Conservation (phyloP, 768 basidiomycete species). For the Leccinum incarnatum region DNA sequence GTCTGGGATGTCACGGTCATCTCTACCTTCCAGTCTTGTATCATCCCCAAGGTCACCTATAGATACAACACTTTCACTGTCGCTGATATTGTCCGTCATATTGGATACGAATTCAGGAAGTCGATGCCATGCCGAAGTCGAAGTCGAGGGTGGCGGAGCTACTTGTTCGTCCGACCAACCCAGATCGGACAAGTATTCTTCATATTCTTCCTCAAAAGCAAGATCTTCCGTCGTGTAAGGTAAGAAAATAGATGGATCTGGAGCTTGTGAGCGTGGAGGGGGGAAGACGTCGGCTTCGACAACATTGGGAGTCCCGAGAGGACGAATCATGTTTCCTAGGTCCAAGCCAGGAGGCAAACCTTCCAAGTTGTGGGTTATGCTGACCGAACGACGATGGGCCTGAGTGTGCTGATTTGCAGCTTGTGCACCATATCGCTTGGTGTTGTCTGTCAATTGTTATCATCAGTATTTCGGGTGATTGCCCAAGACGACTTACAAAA, state of each 20-base stretch:
- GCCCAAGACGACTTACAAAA: constrained; percentile 66
- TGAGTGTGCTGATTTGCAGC: constrained; percentile 50
- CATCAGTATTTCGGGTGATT: constrained; percentile 6
- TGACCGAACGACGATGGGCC: constrained; percentile 76
- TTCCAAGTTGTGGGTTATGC: constrained; percentile 79
- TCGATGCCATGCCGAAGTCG: constrained; percentile 73
- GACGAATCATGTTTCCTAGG: constrained; percentile 69
- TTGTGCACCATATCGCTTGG: constrained; percentile 75
- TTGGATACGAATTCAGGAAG: constrained; percentile 77
- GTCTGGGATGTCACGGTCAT: constrained; percentile 61
- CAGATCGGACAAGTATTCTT: constrained; percentile 90
- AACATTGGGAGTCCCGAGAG: constrained; percentile 70
- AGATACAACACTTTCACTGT: constrained; percentile 89
- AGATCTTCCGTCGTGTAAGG: constrained; percentile 93
- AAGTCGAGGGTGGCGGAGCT: constrained; percentile 34
- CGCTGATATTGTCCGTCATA: constrained; percentile 86
- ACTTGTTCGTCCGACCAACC: constrained; percentile 65
- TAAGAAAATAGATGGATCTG: constrained; percentile 79
- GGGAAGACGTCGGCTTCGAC: constrained; percentile 94
- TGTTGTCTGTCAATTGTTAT: constrained; percentile 63
- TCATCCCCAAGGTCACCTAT: constrained; percentile 82
- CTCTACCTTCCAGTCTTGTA: constrained; percentile 60
- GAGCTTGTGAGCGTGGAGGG: constrained; percentile 82
- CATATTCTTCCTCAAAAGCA: constrained; percentile 95
- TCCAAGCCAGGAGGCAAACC: constrained; percentile 74